Evolutionary conservation across 148 eudicot species (phyloP), one percentile per base, ranked within the genome.

Genomic region (Nepenthes mirabilis): DNA sequence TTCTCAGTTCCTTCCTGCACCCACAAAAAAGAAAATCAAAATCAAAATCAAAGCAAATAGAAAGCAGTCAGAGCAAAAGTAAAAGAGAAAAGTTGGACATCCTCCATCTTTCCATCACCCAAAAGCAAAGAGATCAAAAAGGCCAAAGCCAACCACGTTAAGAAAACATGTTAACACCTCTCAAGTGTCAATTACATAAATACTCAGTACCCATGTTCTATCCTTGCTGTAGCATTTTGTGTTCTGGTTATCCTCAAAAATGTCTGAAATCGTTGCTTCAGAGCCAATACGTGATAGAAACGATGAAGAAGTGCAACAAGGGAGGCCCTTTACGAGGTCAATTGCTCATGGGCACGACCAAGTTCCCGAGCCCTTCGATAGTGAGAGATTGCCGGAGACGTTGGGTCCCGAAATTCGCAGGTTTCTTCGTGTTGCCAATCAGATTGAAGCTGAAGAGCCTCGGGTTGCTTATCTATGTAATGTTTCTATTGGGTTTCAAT

Each of bases 381-480:
- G 96, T 65, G 98, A 91, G 79, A 88, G 84, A 57, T 59, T 91
- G 66, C 98, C 98, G 1, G 83, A 83, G 3, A 74, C 85, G 10
- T 63, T 93, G 81, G 87, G 79, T 9, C 79, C 94, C 1, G 91
- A 77, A 56, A 86, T 88, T 70, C 88, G 87, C 52, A 81, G 81
- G 47, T 88, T 88, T 67, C 85, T 93, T 61, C 85, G 98, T 48
- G 88, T 88, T 55, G 90, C 98, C 0, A 93, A 93, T 74, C 76
- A 71, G 75, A 84, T 93, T 56, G 88, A 93, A 47, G 11, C 14
- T 14, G 85, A 88, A 43, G 91, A 88, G 72, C 96, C 98, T 69
- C 95, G 95, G 60, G 91, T 83, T n/a, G 95, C 98, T 63, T 85
- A 86, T 75, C 72, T 93, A 13, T 93, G 98, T 93, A 76, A 74